Percentiles rank a stretch among this genome's conserved stretches.
Evolutionary conservation across 2,329 filamentous ascomycete genomes (phyloP).

Genomic region (Cladosporium colombiae): DNA sequence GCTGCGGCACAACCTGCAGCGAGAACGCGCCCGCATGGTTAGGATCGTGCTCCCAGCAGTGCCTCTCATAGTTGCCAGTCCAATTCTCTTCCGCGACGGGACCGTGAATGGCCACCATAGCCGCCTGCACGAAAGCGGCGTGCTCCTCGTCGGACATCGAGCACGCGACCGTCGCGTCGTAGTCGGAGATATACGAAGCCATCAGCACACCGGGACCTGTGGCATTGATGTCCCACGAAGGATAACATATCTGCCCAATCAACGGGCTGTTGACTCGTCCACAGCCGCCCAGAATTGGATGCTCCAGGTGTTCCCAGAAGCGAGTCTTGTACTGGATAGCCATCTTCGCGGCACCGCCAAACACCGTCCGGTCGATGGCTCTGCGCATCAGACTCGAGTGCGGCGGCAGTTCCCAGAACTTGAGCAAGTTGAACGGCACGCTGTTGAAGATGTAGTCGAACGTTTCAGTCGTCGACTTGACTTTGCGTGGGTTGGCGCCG

Average conservation of each 20-base stretch:
- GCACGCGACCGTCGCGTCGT: slow-evolving; percentile 20
- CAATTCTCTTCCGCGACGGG: slow-evolving; percentile 59
- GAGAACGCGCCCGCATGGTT: slow-evolving; percentile 2
- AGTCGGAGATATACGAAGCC: slow-evolving; percentile 22
- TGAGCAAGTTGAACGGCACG: slow-evolving; percentile 23
- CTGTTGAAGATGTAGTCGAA: slow-evolving; percentile 25
- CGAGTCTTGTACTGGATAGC: slow-evolving; percentile 67
- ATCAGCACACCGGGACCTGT: slow-evolving; percentile 59
- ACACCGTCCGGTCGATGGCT: slow-evolving; percentile 35
- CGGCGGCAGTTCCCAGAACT: slow-evolving; percentile 18
- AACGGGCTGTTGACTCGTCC: slow-evolving; percentile 60
- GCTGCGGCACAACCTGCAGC: slow-evolving; percentile 58
- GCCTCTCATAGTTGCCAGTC: slow-evolving; percentile 24
- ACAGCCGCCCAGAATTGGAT: slow-evolving; percentile 64
- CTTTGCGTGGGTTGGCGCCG: slow-evolving; percentile 49
- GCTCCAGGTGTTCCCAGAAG: slow-evolving; percentile 54
- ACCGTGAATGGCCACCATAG: slow-evolving; percentile 66
- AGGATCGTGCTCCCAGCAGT: slow-evolving; percentile 24
- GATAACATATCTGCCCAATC: slow-evolving; percentile 64
- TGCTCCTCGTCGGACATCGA: slow-evolving; percentile 58
- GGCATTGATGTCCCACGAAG: slow-evolving; percentile 64
- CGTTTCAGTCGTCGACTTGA: slow-evolving; percentile 5
- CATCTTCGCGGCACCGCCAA: slow-evolving; percentile 54
- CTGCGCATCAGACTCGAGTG: slow-evolving; percentile 21
- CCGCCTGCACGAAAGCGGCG: slow-evolving; percentile 60